A percentile compares a stretch with the other conserved stretches of the same genome.
Evolutionary conservation across 2,329 filamentous ascomycete species (phyloP).

Genomic region (Neonectria magnoliae): DNA sequence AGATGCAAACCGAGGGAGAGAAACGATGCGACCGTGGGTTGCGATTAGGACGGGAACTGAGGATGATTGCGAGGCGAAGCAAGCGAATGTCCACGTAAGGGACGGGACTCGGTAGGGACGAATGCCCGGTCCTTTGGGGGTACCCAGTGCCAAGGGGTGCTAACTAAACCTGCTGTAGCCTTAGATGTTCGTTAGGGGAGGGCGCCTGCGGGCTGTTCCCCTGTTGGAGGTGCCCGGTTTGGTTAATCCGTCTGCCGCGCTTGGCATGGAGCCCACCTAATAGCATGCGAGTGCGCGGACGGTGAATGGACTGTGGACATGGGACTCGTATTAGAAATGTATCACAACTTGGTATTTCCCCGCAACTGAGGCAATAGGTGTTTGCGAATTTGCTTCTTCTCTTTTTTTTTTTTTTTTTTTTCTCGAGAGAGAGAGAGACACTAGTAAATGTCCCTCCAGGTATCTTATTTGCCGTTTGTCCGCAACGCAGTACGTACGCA

Average conservation of each 20-base stretch:
- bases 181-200: conserved; percentile 13
- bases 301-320: not conserved
- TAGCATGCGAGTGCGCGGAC: not conserved
- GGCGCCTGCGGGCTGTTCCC: conserved; percentile 6
- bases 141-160: not conserved
- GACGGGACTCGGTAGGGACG: conserved; percentile 20
- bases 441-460: not conserved
- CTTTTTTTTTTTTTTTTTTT: too few relatives aligned
- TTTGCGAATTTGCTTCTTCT: not conserved
- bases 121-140: not conserved
- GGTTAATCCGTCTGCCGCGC: conserved; percentile 23
- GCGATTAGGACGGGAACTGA: conserved; percentile 28
- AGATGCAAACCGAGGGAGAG: conserved; percentile 25
- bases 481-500: not conserved
- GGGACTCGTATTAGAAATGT: conserved; percentile 18
- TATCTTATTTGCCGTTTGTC: not conserved
- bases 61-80: conserved; percentile 34
- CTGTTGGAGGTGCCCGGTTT: not conserved
- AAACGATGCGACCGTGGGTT: conserved; percentile 24
- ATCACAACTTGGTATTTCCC: conserved; percentile 18
- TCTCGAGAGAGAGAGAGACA: too few relatives aligned
- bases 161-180: conserved; percentile 18
- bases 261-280: not conserved
- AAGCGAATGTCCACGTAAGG: conserved; percentile 42
- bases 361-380: conserved; percentile 11